phyloP scores from a whole-genome alignment of 306 rosid species.

The barrel medic (Medicago truncatula) region MtrunA17r5.0-ANR NC_053043.1:19884501-19885000 shows the following conservation, averaged over 20 bases:
- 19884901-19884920: conserved; percentile 59
- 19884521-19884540: conserved; percentile 83
- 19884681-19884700: conserved; percentile 65
- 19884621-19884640: conserved; percentile 59
- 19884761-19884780: neutral
- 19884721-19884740: conserved; percentile 49
- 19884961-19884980: neutral
- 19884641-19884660: conserved; percentile 59
- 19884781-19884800: conserved; percentile 9
- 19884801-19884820: conserved; percentile 65
- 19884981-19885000: too few relatives aligned
- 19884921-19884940: conserved; percentile 76
- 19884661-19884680: conserved; percentile 83
- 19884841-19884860: conserved; percentile 72
- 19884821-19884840: conserved; percentile 75
- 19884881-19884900: conserved; percentile 60
- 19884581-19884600: conserved; percentile 73
- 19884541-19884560: conserved; percentile 85
- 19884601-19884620: conserved; percentile 68
- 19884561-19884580: conserved; percentile 71
- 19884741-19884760: neutral
- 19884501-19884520: conserved; percentile 76
- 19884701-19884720: conserved; percentile 72
- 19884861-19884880: conserved; percentile 89
- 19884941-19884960: neutral